These are phyloP conservation scores for Cryphonectria japonica DNA, from an alignment of 2,329 filamentous ascomycete genomes.

Conservation along the genomic window DNA sequence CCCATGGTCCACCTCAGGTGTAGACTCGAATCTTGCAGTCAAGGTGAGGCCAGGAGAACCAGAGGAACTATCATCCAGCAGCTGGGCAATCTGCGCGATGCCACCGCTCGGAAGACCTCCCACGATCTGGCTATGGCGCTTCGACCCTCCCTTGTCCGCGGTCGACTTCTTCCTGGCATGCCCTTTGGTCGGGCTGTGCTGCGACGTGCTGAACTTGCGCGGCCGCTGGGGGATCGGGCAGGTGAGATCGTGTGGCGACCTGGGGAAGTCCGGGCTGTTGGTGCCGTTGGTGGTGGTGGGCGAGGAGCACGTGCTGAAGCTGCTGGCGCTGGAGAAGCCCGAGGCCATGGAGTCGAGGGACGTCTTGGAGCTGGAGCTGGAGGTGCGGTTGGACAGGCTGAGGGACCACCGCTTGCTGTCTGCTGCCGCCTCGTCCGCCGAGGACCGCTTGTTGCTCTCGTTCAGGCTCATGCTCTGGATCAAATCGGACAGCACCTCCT, in stretches of 20 bases:
- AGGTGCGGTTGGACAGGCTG: conserved; percentile 14
- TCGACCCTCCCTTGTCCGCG: conserved; percentile 23
- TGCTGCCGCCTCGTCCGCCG: background rate
- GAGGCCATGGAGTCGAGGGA: conserved; percentile 24
- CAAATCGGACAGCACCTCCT: conserved; percentile 27
- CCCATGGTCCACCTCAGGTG: conserved; percentile 24
- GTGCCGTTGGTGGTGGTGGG: conserved; percentile 15
- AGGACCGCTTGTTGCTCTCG: conserved; percentile 20
- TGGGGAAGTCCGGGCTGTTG: conserved; percentile 19
- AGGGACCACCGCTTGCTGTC: conserved; percentile 8
- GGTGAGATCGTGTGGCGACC: conserved; percentile 18
- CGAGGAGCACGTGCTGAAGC: conserved; percentile 19
- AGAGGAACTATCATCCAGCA: conserved; percentile 16
- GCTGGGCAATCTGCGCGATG: conserved; percentile 17
- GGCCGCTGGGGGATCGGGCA: conserved; percentile 16
- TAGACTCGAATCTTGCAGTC: conserved; percentile 28
- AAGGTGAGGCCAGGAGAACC: conserved; percentile 24
- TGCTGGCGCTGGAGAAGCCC: conserved; percentile 12
- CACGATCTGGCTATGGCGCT: conserved; percentile 27
- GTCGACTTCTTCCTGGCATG: conserved; percentile 21
- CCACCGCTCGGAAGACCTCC: conserved; percentile 25
- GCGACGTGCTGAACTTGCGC: conserved; percentile 29
- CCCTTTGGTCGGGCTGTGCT: conserved; percentile 25
- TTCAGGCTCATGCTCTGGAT: conserved; percentile 28
- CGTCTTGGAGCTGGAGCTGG: conserved; percentile 28